These are phyloP conservation scores for Colletotrichum agaves DNA, from an alignment of 2,329 filamentous ascomycete species.

Conservation along the genomic window DNA sequence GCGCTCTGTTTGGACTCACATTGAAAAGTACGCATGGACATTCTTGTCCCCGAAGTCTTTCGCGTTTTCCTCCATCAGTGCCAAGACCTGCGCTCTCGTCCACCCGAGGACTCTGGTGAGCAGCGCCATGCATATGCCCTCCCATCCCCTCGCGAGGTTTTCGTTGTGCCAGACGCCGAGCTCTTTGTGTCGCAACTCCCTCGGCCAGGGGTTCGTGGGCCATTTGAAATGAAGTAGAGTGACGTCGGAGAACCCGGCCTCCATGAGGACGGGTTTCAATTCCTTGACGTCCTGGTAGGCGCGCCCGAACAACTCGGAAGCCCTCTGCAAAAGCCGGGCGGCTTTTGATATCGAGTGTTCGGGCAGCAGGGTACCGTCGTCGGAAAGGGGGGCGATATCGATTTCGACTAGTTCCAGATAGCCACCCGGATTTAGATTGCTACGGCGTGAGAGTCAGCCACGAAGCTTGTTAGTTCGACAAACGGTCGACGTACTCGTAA, in stretches of 20 bases:
- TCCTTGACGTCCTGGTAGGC: conserved; percentile 42
- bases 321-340: conserved; percentile 45
- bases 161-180: conserved; percentile 49
- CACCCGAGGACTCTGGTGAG: conserved; percentile 43
- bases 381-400: conserved; percentile 49
- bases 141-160: conserved; percentile 40
- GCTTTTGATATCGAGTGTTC: conserved; percentile 44
- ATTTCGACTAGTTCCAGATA: conserved; percentile 57
- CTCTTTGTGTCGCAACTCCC: conserved; percentile 61
- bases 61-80: conserved; percentile 41
- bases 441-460: background rate
- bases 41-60: conserved; percentile 41
- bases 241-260: conserved; percentile 65
- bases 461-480: background rate
- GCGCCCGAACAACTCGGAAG: conserved; percentile 44
- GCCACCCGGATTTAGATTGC: conserved; percentile 40
- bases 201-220: conserved; percentile 63
- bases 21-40: conserved; percentile 39
- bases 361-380: conserved; percentile 51
- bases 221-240: conserved; percentile 58
- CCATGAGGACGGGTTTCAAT: conserved; percentile 53
- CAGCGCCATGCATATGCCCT: conserved; percentile 42
- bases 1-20: conserved; percentile 2
- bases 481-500: conserved; percentile 44
- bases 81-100: conserved; percentile 40